Base-by-base conservation (phyloP, 2,329 filamentous ascomycete genomes). In the Pestalotiopsis sp. region DNA sequence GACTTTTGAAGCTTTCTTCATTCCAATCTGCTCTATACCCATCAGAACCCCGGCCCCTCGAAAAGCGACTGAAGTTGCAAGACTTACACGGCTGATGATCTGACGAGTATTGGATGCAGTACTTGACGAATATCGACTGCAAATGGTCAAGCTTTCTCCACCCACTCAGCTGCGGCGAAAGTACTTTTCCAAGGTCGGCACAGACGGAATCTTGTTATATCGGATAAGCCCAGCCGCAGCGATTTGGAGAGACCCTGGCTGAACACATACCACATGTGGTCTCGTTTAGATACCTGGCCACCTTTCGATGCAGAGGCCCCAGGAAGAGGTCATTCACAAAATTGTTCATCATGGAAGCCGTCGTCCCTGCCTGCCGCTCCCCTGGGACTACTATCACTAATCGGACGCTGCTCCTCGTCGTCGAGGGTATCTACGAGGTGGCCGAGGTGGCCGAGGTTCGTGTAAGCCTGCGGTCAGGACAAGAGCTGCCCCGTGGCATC, bases 141-240 rank as follows among this genome's bases (percentile, higher is more conserved):
- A 62, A 13, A 23, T 38, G 59, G 4, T n/a, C 14, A n/a, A 11
- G 17, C n/a, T 13, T 31, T 36, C 27, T 38, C 59, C 59, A 39
- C 36, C n/a, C 57, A 4, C 57, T 27, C 25, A 59, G 36, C 38
- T 62, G 59, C 36, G 59, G 36, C 59, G 13, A 38, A 23, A 62
- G 59, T 62, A 62, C 59, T 5, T 62, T 62, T 36, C 59, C 59
- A 11, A 62, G 36, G 38, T 62, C 59, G 31, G 13, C 14, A 62
- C 27, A 6, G 17, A 62, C 59, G 6, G 59, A 62, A 20, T 62
- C 59, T 62, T 38, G 38, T 17, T 4, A 31, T 20, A 62, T 62
- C 14, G 36, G 59, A n/a, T 20, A 62, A 59, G 23, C 57, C 20
- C 5, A 58, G 56, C 56, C 56, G 14, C 3, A 20, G 14, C 56